These are phyloP conservation scores for Scheffersomyces segobiensis DNA, from an alignment of 1,139 yeast species.

Conservation along the genomic window DNA sequence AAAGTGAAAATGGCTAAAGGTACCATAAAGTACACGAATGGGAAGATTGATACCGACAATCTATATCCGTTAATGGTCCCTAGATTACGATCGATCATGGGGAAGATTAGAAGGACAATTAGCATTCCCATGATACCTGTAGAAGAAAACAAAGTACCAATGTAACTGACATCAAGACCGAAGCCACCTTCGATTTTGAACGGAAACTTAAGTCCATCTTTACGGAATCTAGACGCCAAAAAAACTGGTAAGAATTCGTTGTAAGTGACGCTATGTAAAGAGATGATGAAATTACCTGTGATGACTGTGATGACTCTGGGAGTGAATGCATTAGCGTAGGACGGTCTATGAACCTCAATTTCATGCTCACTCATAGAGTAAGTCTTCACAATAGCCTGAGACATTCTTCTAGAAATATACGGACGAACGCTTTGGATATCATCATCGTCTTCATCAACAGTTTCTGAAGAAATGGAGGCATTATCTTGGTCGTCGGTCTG, in stretches of 20 bases:
- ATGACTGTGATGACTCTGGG: constrained; percentile 42
- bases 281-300: constrained; percentile 40
- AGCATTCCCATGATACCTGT: constrained; percentile 60
- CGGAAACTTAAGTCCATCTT: constrained; percentile 43
- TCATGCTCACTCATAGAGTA: constrained; percentile 25
- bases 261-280: constrained; percentile 55
- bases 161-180: constrained; percentile 32
- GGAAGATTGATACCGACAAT: constrained; percentile 41
- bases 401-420: constrained; percentile 34
- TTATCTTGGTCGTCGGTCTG: background rate
- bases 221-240: constrained; percentile 48
- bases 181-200: constrained; percentile 51
- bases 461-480: background rate
- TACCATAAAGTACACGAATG: constrained; percentile 46
- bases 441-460: constrained; percentile 9
- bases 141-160: constrained; percentile 55
- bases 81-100: constrained; percentile 52
- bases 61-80: constrained; percentile 48
- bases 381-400: constrained; percentile 40
- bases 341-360: constrained; percentile 1
- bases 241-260: constrained; percentile 63
- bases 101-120: constrained; percentile 52
- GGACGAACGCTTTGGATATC: constrained; percentile 23
- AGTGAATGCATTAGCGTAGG: constrained; percentile 29
- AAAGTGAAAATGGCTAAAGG: constrained; percentile 53